Percentiles rank a stretch among this genome's conserved stretches.
Conservation (phyloP, 192 early-diverging fungal species). For the Umbelopsis ramanniana region DNA sequence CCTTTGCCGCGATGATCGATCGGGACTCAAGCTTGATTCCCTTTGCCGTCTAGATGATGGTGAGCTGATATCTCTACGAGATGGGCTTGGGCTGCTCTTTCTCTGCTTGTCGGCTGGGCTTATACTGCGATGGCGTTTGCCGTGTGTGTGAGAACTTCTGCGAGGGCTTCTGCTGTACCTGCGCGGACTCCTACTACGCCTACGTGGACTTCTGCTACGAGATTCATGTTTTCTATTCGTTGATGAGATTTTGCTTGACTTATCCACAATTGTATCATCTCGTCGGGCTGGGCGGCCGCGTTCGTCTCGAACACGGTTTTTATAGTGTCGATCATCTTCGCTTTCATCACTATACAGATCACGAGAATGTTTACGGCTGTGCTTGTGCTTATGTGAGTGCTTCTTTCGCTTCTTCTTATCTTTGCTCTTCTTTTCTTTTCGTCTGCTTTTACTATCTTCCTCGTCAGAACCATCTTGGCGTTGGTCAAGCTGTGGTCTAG, state of each 20-base stretch:
- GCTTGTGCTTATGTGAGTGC: conserved; percentile 25
- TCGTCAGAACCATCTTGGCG: neutral
- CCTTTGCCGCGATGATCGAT: neutral
- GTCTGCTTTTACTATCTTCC: neutral
- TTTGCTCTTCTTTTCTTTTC: conserved; percentile 29
- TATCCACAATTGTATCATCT: neutral
- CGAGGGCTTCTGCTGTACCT: neutral
- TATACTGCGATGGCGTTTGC: neutral
- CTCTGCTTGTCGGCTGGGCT: too few species aligned
- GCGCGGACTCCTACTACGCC: neutral
- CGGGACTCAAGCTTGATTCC: neutral
- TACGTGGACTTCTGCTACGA: conserved; percentile 3
- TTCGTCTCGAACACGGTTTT: neutral
- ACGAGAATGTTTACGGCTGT: neutral
- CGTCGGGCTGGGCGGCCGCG: neutral
- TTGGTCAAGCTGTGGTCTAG: neutral
- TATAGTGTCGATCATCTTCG: conserved; percentile 21
- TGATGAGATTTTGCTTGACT: neutral
- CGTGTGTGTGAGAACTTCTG: neutral
- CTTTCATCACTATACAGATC: neutral
- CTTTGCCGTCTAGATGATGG: too few species aligned
- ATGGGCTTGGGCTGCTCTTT: neutral
- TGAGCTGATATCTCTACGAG: neutral
- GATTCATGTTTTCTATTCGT: neutral
- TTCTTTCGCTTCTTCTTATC: conserved; percentile 32